Percentiles rank a stretch among this genome's conserved stretches.
Conservation (phyloP, 164 flowering plant genomes). For the Piper longum region DNA sequence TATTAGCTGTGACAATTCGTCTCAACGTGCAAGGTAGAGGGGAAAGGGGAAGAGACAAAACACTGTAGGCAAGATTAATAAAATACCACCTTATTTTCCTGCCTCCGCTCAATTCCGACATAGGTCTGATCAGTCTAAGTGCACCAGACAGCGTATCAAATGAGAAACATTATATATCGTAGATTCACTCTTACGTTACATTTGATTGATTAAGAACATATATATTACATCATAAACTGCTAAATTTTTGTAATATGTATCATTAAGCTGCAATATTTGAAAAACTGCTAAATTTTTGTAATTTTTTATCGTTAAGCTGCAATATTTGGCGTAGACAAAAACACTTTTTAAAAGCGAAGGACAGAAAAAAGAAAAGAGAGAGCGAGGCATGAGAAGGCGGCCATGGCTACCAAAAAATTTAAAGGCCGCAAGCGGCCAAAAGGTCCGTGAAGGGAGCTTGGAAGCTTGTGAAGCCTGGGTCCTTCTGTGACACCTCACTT, state of each 20-base stretch:
- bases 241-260: too few species aligned
- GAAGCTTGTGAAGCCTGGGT: background rate
- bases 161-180: too few species aligned
- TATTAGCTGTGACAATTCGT: background rate
- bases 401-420: background rate
- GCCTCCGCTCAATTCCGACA: background rate
- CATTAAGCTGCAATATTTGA: too few species aligned
- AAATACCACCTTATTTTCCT: background rate
- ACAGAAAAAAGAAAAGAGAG: background rate
- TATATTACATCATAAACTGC: too few species aligned
- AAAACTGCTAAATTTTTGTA: too few species aligned
- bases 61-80: background rate
- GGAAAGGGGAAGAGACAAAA: background rate
- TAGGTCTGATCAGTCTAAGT: background rate
- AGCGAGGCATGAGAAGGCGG: background rate
- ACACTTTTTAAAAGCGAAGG: too few species aligned
- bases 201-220: too few species aligned
- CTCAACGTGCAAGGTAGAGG: background rate
- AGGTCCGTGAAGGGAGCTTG: background rate
- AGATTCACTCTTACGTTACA: too few species aligned
- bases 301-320: too few species aligned
- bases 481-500: background rate
- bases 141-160: background rate
- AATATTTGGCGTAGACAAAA: too few species aligned
- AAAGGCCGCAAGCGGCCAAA: background rate